Conservation (phyloP, 257 asterid species). For the Nicotiana tomentosiformis region DNA sequence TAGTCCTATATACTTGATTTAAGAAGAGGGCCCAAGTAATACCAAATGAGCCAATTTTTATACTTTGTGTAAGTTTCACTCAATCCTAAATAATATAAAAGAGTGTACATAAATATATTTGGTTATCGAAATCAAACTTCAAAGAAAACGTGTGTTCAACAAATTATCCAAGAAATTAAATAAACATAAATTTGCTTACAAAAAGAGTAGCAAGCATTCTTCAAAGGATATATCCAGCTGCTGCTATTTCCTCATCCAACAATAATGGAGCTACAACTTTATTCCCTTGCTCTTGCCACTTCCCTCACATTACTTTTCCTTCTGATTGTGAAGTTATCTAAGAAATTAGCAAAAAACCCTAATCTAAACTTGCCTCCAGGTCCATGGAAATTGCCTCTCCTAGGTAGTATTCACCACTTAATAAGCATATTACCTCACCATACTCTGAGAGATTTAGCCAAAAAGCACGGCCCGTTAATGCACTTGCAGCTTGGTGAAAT, state of each 20-base stretch:
- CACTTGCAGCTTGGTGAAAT: background rate
- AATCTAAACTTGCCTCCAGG: constrained; percentile 3
- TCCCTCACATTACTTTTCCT: background rate
- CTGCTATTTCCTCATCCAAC: background rate
- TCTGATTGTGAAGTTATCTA: background rate
- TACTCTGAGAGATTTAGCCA: background rate
- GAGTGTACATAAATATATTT: background rate
- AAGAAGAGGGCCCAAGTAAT: background rate
- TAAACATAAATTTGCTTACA: background rate
- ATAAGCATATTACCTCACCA: background rate
- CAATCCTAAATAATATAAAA: background rate
- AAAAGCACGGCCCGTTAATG: background rate
- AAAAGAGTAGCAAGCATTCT: background rate
- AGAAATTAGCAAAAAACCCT: background rate
- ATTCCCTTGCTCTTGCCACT: background rate
- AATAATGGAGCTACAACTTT: background rate
- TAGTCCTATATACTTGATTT: background rate
- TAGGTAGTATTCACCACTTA: background rate
- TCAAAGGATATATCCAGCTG: too few relatives aligned
- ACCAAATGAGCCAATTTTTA: background rate
- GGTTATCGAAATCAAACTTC: background rate
- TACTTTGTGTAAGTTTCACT: background rate
- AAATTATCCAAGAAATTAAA: background rate
- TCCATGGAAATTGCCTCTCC: background rate
- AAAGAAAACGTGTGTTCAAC: background rate